Percentiles rank a stretch among this genome's conserved stretches.
These are phyloP conservation scores for Lentinula novae-zelandiae DNA, from an alignment of 1,284 basidiomycete genomes.

Conservation along the genomic window DNA sequence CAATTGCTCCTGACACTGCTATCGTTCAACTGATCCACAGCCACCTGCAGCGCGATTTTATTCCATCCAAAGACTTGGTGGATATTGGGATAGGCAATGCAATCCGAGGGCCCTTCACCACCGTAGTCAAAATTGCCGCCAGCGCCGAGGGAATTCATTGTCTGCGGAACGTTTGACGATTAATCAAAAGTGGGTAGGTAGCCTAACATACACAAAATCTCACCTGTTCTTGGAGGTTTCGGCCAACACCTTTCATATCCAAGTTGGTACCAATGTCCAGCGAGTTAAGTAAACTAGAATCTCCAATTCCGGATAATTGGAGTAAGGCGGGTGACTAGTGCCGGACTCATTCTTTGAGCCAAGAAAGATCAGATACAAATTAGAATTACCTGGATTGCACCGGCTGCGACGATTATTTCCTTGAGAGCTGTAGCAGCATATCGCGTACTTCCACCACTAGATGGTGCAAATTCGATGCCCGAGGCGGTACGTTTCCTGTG, in stretches of 20 bases:
- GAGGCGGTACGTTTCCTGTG: slow-evolving; percentile 24
- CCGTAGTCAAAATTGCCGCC: slow-evolving; percentile 22
- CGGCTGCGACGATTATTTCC: slow-evolving; percentile 36
- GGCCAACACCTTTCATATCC: slow-evolving; percentile 38
- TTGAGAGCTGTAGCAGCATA: slow-evolving; percentile 28
- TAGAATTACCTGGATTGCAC: slow-evolving; percentile 27
- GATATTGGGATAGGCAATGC: slow-evolving; percentile 43
- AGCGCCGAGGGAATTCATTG: slow-evolving; percentile 39
- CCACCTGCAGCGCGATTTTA: slow-evolving; percentile 20
- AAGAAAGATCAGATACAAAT: not conserved
- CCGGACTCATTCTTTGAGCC: not conserved
- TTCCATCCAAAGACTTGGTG: slow-evolving; percentile 39
- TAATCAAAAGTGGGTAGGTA: not conserved
- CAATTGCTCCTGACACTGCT: slow-evolving; percentile 27
- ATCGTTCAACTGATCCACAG: slow-evolving; percentile 30
- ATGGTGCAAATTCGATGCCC: slow-evolving; percentile 31
- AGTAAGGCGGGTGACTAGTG: slow-evolving; percentile 10
- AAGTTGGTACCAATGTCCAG: slow-evolving; percentile 35
- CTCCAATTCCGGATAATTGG: slow-evolving; percentile 44
- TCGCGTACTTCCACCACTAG: slow-evolving; percentile 23
- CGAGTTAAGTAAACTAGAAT: slow-evolving; percentile 31
- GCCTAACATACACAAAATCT: not conserved
- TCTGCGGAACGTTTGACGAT: slow-evolving; percentile 19
- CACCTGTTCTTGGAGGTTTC: slow-evolving; percentile 46
- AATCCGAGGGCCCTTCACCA: slow-evolving; percentile 38